phyloP scores from a whole-genome alignment of 305 asterid species.

The Solanum hybrid region DNA sequence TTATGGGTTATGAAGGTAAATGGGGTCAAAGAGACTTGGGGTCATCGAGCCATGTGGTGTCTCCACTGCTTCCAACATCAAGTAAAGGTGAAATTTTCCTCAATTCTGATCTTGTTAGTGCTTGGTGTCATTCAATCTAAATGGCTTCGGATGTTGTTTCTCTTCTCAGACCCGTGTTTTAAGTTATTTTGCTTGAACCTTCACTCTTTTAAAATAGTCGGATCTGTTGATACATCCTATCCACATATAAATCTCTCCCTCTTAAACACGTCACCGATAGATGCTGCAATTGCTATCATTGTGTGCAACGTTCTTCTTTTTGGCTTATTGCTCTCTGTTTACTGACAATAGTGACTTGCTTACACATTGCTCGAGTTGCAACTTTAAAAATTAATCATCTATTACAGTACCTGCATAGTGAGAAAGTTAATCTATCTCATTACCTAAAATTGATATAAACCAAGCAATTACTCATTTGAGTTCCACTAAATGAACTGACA shows the following conservation, averaged over 20 bases:
- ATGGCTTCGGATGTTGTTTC: too few species aligned
- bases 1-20: neutral
- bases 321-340: too few species aligned
- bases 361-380: neutral
- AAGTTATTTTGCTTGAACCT: too few species aligned
- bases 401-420: neutral
- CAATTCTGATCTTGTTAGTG: neutral
- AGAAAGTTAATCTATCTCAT: neutral
- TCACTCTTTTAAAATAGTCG: too few species aligned
- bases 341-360: neutral
- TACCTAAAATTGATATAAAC: neutral
- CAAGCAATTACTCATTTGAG: neutral
- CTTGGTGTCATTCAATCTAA: too few species aligned
- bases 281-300: neutral
- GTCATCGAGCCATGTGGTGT: too few species aligned
- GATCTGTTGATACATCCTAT: too few species aligned
- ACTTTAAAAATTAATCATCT: neutral
- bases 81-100: too few species aligned
- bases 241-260: too few species aligned
- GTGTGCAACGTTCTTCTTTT: too few species aligned
- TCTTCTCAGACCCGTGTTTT: too few species aligned
- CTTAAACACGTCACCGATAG: neutral
- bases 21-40: neutral
- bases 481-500: neutral
- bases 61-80: too few species aligned